These are phyloP conservation scores for Pythium biforme DNA, from an alignment of 352 stramenopile species.

Conservation along the genomic window DNA sequence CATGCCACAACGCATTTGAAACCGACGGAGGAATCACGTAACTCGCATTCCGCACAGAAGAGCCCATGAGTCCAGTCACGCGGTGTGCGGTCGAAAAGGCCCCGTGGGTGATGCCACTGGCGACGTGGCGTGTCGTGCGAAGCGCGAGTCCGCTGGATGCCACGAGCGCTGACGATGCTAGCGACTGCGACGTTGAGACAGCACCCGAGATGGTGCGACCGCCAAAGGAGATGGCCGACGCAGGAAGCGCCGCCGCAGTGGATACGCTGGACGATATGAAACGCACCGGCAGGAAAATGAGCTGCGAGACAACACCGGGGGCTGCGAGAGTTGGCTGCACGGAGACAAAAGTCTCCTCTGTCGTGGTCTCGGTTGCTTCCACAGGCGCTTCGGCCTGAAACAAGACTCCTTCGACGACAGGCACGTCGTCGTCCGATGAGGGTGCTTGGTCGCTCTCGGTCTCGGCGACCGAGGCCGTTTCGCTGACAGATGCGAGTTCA, in stretches of 20 bases:
- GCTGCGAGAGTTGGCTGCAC: background rate
- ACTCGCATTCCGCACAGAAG: constrained; percentile 47
- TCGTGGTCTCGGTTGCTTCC: background rate
- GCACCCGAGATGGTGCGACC: constrained; percentile 57
- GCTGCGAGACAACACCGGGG: constrained; percentile 39
- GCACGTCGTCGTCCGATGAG: background rate
- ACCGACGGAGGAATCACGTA: constrained; percentile 62
- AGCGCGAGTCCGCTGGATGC: constrained; percentile 47
- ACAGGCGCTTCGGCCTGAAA: constrained; percentile 16
- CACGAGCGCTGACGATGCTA: constrained; percentile 58
- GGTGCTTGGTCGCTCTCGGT: background rate
- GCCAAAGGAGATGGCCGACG: constrained; percentile 47
- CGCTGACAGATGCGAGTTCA: constrained; percentile 4
- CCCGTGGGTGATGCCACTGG: constrained; percentile 42
- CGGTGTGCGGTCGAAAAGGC: constrained; percentile 50
- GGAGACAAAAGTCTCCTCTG: no score
- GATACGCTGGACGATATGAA: constrained; percentile 58
- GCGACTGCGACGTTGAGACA: constrained; percentile 52
- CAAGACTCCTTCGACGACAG: constrained; percentile 13
- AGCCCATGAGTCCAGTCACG: constrained; percentile 56
- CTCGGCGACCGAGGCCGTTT: background rate
- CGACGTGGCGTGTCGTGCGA: constrained; percentile 55
- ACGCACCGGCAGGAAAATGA: constrained; percentile 62
- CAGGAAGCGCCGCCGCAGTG: constrained; percentile 52
- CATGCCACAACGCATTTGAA: constrained; percentile 60